A percentile compares a stretch with the other conserved stretches of the same genome.
Evolutionary conservation across 2,329 filamentous ascomycete genomes (phyloP).

Genomic region (Zasmidium angulare): DNA sequence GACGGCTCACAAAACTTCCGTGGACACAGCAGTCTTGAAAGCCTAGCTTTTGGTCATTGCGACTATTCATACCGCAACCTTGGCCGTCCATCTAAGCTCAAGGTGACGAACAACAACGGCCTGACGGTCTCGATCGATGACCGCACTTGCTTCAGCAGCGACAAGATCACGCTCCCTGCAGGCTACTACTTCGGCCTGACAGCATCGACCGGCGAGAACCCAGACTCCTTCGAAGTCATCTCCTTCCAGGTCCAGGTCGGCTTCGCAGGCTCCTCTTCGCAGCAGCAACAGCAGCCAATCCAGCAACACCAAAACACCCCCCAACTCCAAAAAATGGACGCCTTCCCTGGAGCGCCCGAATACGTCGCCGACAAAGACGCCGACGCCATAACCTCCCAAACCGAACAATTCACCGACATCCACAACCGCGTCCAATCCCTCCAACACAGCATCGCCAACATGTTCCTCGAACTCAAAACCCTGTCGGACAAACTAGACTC

Average conservation of each 20-base stretch:
- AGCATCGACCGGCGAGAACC: conserved; percentile 83
- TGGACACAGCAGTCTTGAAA: conserved; percentile 73
- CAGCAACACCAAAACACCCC: conserved; percentile 21
- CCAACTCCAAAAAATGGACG: conserved; percentile 28
- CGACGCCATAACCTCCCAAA: conserved; percentile 42
- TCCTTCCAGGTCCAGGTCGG: conserved; percentile 71
- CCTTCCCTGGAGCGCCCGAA: conserved; percentile 45
- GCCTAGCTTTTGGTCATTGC: conserved; percentile 90
- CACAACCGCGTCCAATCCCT: conserved; percentile 78
- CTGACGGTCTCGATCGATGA: conserved; percentile 83
- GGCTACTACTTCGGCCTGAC: conserved; percentile 86
- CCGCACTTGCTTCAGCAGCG: conserved; percentile 76
- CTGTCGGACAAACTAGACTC: conserved; percentile 55
- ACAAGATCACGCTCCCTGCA: conserved; percentile 70
- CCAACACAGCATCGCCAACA: conserved; percentile 65
- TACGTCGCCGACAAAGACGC: conserved; percentile 38
- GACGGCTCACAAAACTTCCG: conserved; percentile 82
- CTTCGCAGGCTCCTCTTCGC: conserved; percentile 30
- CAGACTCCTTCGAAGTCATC: conserved; percentile 92
- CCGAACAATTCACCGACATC: conserved; percentile 75
- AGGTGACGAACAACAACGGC: conserved; percentile 64
- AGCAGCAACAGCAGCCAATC: conserved; percentile 29
- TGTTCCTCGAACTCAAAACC: conserved; percentile 59
- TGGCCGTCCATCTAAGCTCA: conserved; percentile 76
- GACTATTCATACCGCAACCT: conserved; percentile 88